A percentile compares a stretch with the other conserved stretches of the same genome.
These are phyloP conservation scores for Fusarium proliferatum DNA, from an alignment of 2,329 filamentous ascomycete genomes.

Conservation along the genomic window DNA sequence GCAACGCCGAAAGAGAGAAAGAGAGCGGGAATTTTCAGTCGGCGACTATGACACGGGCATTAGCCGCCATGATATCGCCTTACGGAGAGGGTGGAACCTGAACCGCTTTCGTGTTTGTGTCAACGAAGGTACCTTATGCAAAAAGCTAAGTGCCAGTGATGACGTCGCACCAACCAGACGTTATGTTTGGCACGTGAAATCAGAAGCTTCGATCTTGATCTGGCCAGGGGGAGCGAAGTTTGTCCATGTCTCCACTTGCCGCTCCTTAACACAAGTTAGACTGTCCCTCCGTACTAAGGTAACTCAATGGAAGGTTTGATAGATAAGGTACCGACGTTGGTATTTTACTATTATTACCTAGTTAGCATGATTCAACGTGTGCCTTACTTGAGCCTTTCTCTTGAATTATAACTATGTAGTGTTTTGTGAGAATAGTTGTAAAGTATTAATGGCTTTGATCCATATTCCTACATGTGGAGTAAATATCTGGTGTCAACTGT, in stretches of 20 bases:
- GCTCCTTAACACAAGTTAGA: background rate
- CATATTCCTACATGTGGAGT: background rate
- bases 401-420: background rate
- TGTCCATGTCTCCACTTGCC: conserved; percentile 17
- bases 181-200: conserved; percentile 43
- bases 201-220: conserved; percentile 34
- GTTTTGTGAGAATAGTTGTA: background rate
- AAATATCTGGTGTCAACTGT: background rate
- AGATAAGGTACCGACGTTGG: background rate
- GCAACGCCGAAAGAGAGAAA: conserved; percentile 1
- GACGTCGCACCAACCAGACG: conserved; percentile 24
- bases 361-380: background rate
- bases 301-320: background rate
- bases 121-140: background rate
- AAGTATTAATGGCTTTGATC: background rate
- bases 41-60: conserved; percentile 28
- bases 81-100: conserved; percentile 37
- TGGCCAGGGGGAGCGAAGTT: conserved; percentile 5
- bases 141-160: conserved; percentile 19
- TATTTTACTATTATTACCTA: background rate
- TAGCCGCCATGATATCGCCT: conserved; percentile 30
- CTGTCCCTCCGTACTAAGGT: background rate
- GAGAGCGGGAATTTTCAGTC: conserved; percentile 20
- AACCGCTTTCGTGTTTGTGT: conserved; percentile 32
- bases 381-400: background rate